Evolutionary conservation across 495 filamentous ascomycete genomes (phyloP).

Genomic region (Collariella sp.): DNA sequence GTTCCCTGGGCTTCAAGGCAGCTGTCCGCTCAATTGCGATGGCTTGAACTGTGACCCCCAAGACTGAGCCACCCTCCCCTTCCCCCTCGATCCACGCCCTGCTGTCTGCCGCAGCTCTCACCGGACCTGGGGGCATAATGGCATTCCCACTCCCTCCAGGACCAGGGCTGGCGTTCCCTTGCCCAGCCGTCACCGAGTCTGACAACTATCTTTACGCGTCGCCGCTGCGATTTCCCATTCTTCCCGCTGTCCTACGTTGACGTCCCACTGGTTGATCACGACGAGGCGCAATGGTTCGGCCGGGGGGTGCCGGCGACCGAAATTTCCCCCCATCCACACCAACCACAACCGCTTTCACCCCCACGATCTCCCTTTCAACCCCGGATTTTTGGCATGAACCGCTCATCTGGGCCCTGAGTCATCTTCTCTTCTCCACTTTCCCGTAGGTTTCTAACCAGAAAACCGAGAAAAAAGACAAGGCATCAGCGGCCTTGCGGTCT

Average conservation of each 20-base stretch:
- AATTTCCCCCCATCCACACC: too few species aligned
- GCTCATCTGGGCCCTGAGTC: constrained; percentile 9
- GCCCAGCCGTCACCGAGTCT: too few species aligned
- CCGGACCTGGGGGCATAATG: background rate
- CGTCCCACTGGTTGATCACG: too few species aligned
- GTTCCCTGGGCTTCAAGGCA: background rate
- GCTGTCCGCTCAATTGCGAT: background rate
- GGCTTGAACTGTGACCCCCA: too few species aligned
- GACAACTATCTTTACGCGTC: too few species aligned
- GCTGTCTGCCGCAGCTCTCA: background rate
- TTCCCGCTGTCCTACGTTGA: too few species aligned
- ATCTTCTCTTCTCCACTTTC: constrained; percentile 10
- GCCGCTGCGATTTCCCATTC: too few species aligned
- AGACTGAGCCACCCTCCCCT: background rate
- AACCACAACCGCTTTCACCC: too few species aligned
- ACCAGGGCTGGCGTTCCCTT: too few species aligned
- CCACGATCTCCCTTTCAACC: background rate
- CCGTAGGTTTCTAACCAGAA: constrained; percentile 3
- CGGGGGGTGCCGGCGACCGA: too few species aligned
- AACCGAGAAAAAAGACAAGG: constrained; percentile 9
- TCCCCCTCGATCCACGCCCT: background rate
- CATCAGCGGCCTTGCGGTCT: constrained; percentile 16
- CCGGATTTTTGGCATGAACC: background rate
- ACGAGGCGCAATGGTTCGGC: too few species aligned
- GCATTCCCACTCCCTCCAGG: too few species aligned